Conservation (phyloP, 805 yeast genomes). For the Teunomyces aglyptinius region DNA sequence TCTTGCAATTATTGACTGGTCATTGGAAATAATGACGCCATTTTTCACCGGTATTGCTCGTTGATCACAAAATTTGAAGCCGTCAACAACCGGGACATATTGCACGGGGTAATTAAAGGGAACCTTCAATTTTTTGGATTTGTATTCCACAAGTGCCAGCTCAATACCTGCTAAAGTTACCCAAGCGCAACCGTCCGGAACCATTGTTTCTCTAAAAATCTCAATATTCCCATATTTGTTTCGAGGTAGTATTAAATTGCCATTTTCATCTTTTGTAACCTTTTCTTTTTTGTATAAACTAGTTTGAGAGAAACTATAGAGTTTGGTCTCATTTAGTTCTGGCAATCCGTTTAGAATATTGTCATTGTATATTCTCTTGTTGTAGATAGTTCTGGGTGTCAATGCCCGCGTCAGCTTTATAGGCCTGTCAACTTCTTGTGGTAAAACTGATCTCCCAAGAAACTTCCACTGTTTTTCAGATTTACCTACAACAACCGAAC, state of each 20-base stretch:
- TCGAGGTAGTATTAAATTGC: slow-evolving; percentile 17
- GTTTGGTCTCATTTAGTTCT: slow-evolving; percentile 17
- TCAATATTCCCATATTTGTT: slow-evolving; percentile 34
- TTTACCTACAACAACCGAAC: slow-evolving; percentile 23
- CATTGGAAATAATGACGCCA: slow-evolving; percentile 26
- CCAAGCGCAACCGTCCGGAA: slow-evolving; percentile 32
- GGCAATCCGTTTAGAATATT: slow-evolving; percentile 17
- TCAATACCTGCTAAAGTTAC: slow-evolving; percentile 21
- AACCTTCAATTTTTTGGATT: slow-evolving; percentile 2
- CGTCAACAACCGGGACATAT: slow-evolving; percentile 32
- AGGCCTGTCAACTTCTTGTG: slow-evolving; percentile 13
- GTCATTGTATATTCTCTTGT: slow-evolving; percentile 16
- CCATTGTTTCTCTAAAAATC: slow-evolving; percentile 25
- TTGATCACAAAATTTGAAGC: slow-evolving; percentile 18
- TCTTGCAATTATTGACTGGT: slow-evolving; percentile 16
- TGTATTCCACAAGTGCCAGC: slow-evolving; percentile 14
- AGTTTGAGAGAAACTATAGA: slow-evolving; percentile 31
- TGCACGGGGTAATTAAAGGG: slow-evolving; percentile 12
- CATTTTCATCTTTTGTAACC: slow-evolving; percentile 7
- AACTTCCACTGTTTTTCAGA: slow-evolving; percentile 36
- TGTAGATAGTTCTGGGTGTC: slow-evolving; percentile 21
- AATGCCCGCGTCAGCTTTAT: slow-evolving; percentile 18
- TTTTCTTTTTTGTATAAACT: slow-evolving; percentile 19
- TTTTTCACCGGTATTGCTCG: slow-evolving; percentile 25
- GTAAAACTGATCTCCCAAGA: slow-evolving; percentile 28